phyloP scores from a whole-genome alignment of 345 rosid genomes.

The Odontarrhena argentea region DNA sequence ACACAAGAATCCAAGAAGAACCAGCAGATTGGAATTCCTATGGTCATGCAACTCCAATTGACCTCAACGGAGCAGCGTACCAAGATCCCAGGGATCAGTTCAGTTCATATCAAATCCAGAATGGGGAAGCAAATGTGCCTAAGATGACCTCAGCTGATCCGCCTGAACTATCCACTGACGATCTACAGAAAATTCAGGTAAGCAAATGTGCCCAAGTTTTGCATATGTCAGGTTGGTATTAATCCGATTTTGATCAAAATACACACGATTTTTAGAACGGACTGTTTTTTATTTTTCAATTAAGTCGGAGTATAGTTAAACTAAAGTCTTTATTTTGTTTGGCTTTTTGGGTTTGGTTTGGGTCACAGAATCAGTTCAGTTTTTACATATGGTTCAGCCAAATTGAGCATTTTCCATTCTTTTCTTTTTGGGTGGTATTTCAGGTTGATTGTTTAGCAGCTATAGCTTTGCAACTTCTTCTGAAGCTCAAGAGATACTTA shows the following conservation, averaged over 20 bases:
- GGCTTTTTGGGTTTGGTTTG: not conserved
- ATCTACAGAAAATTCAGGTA: constrained; percentile 81
- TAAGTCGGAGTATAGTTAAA: not conserved
- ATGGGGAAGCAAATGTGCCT: constrained; percentile 46
- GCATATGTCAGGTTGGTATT: constrained; percentile 9
- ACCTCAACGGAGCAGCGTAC: constrained; percentile 62
- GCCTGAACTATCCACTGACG: constrained; percentile 59
- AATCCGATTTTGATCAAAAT: not conserved
- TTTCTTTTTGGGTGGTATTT: constrained; percentile 28
- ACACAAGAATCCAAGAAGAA: constrained; percentile 53
- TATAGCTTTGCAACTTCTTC: constrained; percentile 80
- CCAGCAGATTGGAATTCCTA: constrained; percentile 40
- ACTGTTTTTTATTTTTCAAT: not conserved
- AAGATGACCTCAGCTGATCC: constrained; percentile 44
- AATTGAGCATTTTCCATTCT: constrained; percentile 12
- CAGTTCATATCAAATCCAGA: constrained; percentile 34
- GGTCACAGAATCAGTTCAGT: constrained; percentile 1
- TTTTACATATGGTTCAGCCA: not conserved
- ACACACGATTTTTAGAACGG: not conserved
- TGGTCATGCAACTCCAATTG: constrained; percentile 48
- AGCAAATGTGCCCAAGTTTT: not conserved
- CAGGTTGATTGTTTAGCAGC: constrained; percentile 83
- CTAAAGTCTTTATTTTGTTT: not conserved
- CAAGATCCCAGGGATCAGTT: constrained; percentile 52
- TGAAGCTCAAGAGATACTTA: constrained; percentile 89